A percentile compares a stretch with the other conserved stretches of the same genome.
Conservation (phyloP, 345 rosid genomes). For the Geranium brycei region DNA sequence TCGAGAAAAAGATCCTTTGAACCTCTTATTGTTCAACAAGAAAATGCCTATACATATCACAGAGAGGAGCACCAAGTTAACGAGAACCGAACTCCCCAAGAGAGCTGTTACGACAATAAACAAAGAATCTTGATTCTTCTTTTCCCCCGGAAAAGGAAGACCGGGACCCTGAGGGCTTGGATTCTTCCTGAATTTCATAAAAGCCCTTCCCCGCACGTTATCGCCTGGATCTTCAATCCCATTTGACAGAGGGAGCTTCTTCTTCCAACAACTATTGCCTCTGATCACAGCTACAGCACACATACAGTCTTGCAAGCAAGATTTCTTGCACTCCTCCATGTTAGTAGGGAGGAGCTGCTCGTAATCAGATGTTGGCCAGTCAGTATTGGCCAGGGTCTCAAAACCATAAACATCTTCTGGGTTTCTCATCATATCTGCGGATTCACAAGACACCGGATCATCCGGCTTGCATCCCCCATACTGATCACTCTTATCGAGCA, state of each 20-base stretch:
- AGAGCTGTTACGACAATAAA: slow-evolving; percentile 5
- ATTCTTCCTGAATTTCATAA: slow-evolving; percentile 16
- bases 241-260: slow-evolving; percentile 26
- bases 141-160: neutral
- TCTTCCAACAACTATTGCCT: slow-evolving; percentile 16
- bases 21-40: slow-evolving; percentile 9
- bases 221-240: slow-evolving; percentile 9
- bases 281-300: slow-evolving; percentile 18
- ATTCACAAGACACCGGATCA: slow-evolving; percentile 11
- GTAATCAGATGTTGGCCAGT: slow-evolving; percentile 27
- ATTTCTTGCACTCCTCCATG: slow-evolving; percentile 15
- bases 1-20: neutral
- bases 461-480: slow-evolving; percentile 26
- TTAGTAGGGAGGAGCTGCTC: slow-evolving; percentile 4
- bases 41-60: slow-evolving; percentile 7
- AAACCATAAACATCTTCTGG: slow-evolving; percentile 13
- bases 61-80: slow-evolving; percentile 10
- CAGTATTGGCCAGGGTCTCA: slow-evolving; percentile 5
- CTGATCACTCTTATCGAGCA: slow-evolving; percentile 16
- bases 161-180: neutral
- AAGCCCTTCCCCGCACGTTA: neutral
- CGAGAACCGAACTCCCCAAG: slow-evolving; percentile 16
- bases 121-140: neutral
- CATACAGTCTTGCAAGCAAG: slow-evolving; percentile 31
- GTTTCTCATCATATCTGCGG: slow-evolving; percentile 6